Evolutionary conservation across 345 rosid genomes (phyloP), one percentile per base, ranked within the genome.

Genomic region (Heritiera littoralis): DNA sequence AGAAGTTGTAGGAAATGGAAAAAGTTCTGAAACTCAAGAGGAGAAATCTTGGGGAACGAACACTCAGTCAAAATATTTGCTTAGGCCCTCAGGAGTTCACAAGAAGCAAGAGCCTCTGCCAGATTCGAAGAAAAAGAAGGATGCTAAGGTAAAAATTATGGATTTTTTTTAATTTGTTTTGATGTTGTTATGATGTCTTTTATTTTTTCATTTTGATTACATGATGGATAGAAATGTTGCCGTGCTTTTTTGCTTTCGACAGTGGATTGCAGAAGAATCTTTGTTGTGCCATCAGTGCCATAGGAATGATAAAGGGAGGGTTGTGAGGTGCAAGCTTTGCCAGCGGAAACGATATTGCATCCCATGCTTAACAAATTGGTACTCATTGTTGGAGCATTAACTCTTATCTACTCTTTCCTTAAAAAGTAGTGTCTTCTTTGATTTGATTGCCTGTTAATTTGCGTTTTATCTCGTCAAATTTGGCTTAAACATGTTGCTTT

Each of bases 231-330:
- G 60, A 54, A 54, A 46, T 17, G 30, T 54, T 38, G 11, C 15
- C 14, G 15, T 72, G 48, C 7, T 17, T 54, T 67, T 45, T 51
- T 71, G 60, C 60, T 9, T 54, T 54, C 17, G 54, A 17, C 63
- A 72, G 76, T 55, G 76, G 76, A 35, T 52, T 54, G 63, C 20
- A 32, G 63, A 35, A 9, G 20, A 66, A n/a, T 78, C 86, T 6
- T 38, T 38, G 51, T 89, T 80, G 88, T 91, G 95, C 70, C 93
- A 91, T 77, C 96, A 92, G 51, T 92, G 96, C 78, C 86, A 92
- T 76, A 73, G 90, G 63, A 88, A 80, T 66, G 92, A 90, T 63
- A 90, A 81, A 55, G 90, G 85, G 41, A 58, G 59, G 35, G 89
- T 88, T 80, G 90, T 86, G 64, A 64, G 87, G 32, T 92, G 93